Evolutionary conservation across 306 rosid species (phyloP).

Genomic region (Prunus campanulata): DNA sequence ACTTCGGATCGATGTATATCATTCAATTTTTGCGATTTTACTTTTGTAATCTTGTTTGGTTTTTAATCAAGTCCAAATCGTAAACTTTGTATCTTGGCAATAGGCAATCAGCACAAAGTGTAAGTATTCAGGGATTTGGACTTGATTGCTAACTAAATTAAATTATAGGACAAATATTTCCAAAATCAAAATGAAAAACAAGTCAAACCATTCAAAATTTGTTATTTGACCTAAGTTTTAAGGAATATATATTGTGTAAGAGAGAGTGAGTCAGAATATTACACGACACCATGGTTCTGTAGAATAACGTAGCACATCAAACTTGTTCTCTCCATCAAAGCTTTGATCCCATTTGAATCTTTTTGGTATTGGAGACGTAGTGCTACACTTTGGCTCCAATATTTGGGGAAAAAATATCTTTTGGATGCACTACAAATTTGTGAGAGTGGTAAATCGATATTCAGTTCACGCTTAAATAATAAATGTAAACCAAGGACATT

Average conservation of each 20-base stretch:
- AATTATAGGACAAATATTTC: too few species aligned
- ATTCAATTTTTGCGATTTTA: too few species aligned
- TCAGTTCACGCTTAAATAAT: not conserved
- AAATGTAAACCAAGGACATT: not conserved
- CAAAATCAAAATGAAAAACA: too few species aligned
- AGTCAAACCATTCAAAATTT: too few species aligned
- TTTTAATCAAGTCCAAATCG: too few species aligned
- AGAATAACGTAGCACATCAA: not conserved
- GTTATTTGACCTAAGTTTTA: too few species aligned
- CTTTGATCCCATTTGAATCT: not conserved
- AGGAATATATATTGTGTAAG: not conserved
- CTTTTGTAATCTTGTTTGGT: too few species aligned
- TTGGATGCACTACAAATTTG: constrained; percentile 27
- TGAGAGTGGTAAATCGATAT: not conserved
- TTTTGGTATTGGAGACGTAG: constrained; percentile 16
- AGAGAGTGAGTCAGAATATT: not conserved
- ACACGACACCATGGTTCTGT: not conserved
- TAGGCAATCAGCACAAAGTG: too few species aligned
- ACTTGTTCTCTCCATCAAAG: not conserved
- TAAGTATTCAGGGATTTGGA: too few species aligned
- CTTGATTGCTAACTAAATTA: too few species aligned
- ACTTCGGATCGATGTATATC: too few species aligned
- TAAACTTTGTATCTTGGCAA: too few species aligned
- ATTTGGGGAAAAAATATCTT: constrained; percentile 21
- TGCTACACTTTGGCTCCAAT: constrained; percentile 36